Evolutionary conservation across 768 basidiomycete genomes (phyloP), one percentile per base, ranked within the genome.

Genomic region (Collybiopsis confluens): DNA sequence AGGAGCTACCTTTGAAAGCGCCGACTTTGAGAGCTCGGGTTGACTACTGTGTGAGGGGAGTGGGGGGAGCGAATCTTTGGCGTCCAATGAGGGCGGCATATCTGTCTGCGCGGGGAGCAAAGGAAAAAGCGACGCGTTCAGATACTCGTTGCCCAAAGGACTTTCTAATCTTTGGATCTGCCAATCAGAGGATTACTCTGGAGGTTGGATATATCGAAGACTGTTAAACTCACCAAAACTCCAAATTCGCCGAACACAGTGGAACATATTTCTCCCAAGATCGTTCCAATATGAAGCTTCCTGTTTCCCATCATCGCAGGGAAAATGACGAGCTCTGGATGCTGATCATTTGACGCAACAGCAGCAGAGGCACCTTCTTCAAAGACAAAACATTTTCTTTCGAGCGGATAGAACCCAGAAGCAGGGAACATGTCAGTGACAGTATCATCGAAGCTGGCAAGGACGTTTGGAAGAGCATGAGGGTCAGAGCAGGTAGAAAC

Each of bases 251-350:
- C 82, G 21, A 99, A 73, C 45, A 98, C 81, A 57, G 88, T 84
- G 30, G 93, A 92, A 59, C 92, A 94, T 18, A 97, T 69, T 63
- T 93, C 92, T 16, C 92, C 92, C 52, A 99, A 70, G 38, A 98
- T 71, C 16, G 92, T 92, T 27, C 91, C 90, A 51, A 98, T 77
- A 65, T 95, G 94, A 27, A 92, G 68, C 60, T 83, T 88, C 66
- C 92, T 90, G 62, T 95, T 92, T 5, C 88, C 89, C 82, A 93
- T 90, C 60, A 85, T 80, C 57, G 79, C 82, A 2, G 93, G 94
- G 45, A 97, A 89, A 24, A 91, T 76, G 18, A 90, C 81, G 35
- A 94, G 65, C 16, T 87, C 86, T 24, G 81, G 74, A 13, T 82
- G 71, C 48, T 71, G 75, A 48, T 82, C 81, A 7, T 77, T 77